Conservation (phyloP, 2,329 filamentous ascomycete species). For the Alternaria ethzedia region DNA sequence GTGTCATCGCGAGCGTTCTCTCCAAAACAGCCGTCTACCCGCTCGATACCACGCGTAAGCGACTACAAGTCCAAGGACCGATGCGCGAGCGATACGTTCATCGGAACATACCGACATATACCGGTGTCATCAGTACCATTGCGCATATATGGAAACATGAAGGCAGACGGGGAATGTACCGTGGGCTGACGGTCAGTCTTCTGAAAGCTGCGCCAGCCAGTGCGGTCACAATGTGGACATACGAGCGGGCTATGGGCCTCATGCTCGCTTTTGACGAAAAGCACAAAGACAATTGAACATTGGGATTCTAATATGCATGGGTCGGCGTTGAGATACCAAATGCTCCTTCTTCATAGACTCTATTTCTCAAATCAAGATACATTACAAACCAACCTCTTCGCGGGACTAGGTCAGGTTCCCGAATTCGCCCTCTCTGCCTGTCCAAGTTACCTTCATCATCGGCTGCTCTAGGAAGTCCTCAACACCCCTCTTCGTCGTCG, state of each 20-base stretch:
- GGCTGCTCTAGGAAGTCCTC: neutral
- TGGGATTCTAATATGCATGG: neutral
- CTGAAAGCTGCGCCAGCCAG: constrained; percentile 93
- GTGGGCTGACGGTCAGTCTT: constrained; percentile 85
- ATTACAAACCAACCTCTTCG: neutral
- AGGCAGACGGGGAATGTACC: constrained; percentile 81
- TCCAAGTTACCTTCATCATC: constrained; percentile 1
- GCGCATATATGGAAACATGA: constrained; percentile 72
- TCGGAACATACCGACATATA: constrained; percentile 86
- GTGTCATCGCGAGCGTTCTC: constrained; percentile 76
- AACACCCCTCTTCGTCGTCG: neutral
- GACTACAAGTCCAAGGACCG: constrained; percentile 93
- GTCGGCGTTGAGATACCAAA: constrained; percentile 1
- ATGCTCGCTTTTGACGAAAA: constrained; percentile 52
- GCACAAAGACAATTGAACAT: constrained; percentile 6
- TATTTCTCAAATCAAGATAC: neutral
- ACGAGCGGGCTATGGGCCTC: constrained; percentile 74
- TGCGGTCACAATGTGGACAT: constrained; percentile 94
- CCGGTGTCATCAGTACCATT: constrained; percentile 69
- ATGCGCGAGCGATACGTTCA: constrained; percentile 80
- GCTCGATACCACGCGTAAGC: constrained; percentile 88
- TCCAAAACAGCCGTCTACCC: constrained; percentile 93
- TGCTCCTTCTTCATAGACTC: neutral
- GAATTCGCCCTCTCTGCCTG: neutral
- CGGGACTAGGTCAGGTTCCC: neutral